These are phyloP conservation scores for Umbellularia californica DNA, from an alignment of 164 flowering plant genomes.

Conservation along the genomic window DNA sequence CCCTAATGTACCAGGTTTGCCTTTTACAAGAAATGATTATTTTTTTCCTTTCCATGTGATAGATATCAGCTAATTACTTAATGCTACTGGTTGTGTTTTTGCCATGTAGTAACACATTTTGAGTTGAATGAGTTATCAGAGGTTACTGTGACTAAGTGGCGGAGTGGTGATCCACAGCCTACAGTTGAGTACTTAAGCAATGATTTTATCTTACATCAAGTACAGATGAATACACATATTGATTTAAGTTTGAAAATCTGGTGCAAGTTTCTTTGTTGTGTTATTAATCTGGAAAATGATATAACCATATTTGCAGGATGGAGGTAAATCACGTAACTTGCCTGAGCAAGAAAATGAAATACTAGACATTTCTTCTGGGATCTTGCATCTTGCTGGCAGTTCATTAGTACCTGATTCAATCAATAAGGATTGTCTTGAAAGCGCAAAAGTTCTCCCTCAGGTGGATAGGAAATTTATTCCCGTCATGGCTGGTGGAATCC, in stretches of 20 bases:
- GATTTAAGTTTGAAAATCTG: background rate
- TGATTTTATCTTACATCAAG: background rate
- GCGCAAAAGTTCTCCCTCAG: conserved; percentile 76
- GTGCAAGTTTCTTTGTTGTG: background rate
- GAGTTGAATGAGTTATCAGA: conserved; percentile 21
- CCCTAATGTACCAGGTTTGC: conserved; percentile 31
- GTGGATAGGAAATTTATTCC: conserved; percentile 91
- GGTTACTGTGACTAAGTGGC: conserved; percentile 51
- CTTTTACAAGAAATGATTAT: background rate
- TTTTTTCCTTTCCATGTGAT: background rate
- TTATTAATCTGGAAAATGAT: background rate
- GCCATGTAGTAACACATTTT: conserved; percentile 27
- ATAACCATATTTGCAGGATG: conserved; percentile 31
- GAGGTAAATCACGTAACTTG: conserved; percentile 14
- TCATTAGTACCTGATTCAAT: conserved; percentile 74
- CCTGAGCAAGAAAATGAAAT: conserved; percentile 28
- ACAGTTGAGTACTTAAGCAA: conserved; percentile 31
- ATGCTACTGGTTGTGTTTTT: conserved; percentile 8
- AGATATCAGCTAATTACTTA: background rate
- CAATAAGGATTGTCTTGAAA: conserved; percentile 51
- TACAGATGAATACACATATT: background rate
- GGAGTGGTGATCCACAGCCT: conserved; percentile 21
- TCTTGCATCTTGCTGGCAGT: conserved; percentile 60
- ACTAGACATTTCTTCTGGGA: conserved; percentile 73
- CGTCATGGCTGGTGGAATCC: conserved; percentile 56